phyloP scores from a whole-genome alignment of 176 grass and related monocot genomes.

The Poa annua region DNA sequence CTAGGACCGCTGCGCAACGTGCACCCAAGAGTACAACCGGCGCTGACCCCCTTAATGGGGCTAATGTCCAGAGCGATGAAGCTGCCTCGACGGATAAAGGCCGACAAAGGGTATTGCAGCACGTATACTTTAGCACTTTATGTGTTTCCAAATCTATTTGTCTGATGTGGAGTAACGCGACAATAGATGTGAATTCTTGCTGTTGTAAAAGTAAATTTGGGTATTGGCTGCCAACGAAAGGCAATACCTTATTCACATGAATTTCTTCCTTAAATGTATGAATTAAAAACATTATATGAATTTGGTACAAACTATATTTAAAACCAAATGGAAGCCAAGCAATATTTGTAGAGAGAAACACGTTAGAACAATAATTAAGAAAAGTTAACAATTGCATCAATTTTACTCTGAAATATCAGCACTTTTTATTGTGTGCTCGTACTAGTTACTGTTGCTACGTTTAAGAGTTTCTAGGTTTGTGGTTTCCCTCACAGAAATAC shows the following conservation, averaged over 20 bases:
- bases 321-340: slow-evolving; percentile 2
- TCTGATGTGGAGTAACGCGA: neutral
- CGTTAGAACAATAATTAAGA: neutral
- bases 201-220: slow-evolving; percentile 3
- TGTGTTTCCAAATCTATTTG: neutral
- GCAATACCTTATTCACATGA: neutral
- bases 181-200: neutral
- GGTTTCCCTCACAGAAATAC: slow-evolving; percentile 33
- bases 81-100: slow-evolving; percentile 33
- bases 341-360: neutral
- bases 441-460: slow-evolving; percentile 2
- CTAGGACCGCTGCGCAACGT: slow-evolving; percentile 27
- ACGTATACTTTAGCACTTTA: neutral
- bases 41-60: slow-evolving; percentile 21
- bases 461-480: slow-evolving; percentile 22
- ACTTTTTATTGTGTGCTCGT: neutral
- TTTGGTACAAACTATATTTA: neutral
- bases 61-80: slow-evolving; percentile 40
- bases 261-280: neutral
- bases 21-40: slow-evolving; percentile 35
- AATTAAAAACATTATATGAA: neutral
- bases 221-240: neutral
- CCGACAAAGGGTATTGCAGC: slow-evolving; percentile 38
- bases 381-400: neutral
- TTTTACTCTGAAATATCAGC: neutral